These are phyloP conservation scores for Penicillium cosmopolitanum DNA, from an alignment of 495 filamentous ascomycete species.

Conservation along the genomic window DNA sequence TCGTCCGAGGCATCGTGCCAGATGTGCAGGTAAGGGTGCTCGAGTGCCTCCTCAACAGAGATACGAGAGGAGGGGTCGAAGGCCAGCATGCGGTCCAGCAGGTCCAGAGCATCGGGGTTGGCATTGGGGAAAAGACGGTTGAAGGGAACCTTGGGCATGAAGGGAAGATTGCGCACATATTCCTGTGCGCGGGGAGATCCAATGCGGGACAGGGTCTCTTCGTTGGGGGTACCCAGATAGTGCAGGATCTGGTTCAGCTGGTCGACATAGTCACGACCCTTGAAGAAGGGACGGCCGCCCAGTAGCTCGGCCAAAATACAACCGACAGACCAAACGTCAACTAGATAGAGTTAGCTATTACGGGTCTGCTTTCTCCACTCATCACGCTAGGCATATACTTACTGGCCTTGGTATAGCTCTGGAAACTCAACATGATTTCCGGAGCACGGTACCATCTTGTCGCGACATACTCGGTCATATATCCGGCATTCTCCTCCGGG, in stretches of 20 bases:
- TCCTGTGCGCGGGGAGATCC: slow-evolving; percentile 96
- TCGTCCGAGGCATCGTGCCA: slow-evolving; percentile 98
- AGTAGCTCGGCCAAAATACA: slow-evolving; percentile 97
- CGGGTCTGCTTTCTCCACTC: neutral
- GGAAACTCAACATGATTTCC: slow-evolving; percentile 99
- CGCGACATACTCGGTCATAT: slow-evolving; percentile 99
- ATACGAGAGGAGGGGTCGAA: slow-evolving; percentile 93
- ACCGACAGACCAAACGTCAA: slow-evolving; percentile 98
- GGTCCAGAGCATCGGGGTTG: slow-evolving; percentile 93
- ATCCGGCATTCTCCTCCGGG: slow-evolving; percentile 97
- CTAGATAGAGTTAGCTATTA: slow-evolving; percentile 45
- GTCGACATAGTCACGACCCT: slow-evolving; percentile 98
- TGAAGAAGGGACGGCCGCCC: slow-evolving; percentile 97
- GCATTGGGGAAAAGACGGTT: slow-evolving; percentile 86
- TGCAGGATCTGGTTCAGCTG: slow-evolving; percentile 99
- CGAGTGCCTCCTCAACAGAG: slow-evolving; percentile 88
- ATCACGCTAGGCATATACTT: slow-evolving; percentile 44
- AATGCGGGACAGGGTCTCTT: slow-evolving; percentile 91
- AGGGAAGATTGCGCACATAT: slow-evolving; percentile 96
- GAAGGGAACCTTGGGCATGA: slow-evolving; percentile 93
- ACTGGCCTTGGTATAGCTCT: slow-evolving; percentile 99
- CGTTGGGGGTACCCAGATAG: slow-evolving; percentile 94
- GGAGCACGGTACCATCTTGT: slow-evolving; percentile 98
- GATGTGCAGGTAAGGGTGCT: slow-evolving; percentile 94
- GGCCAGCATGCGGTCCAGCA: slow-evolving; percentile 94